A percentile compares a stretch with the other conserved stretches of the same genome.
Evolutionary conservation across 176 grass and related monocot genomes (phyloP).

Genomic region (Rhynchospora breviuscula): DNA sequence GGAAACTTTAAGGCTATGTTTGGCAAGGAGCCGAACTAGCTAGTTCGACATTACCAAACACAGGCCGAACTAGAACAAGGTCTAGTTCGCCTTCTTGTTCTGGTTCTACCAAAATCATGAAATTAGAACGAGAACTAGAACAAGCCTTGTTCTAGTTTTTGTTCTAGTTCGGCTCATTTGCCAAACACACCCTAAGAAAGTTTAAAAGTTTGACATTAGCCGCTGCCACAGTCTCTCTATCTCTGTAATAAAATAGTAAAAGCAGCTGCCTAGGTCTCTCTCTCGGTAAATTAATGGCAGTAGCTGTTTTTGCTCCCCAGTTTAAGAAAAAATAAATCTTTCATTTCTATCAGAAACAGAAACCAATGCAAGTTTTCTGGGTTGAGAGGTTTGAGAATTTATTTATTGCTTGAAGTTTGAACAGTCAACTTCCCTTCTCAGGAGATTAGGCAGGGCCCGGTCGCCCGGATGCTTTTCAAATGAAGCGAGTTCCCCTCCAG

Average conservation of each 20-base stretch:
- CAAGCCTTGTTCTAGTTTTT: too few relatives aligned
- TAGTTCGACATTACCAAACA: too few relatives aligned
- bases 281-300: background rate
- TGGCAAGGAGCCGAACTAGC: too few relatives aligned
- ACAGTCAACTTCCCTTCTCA: conserved; percentile 8
- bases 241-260: background rate
- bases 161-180: too few relatives aligned
- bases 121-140: too few relatives aligned
- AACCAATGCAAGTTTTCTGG: background rate
- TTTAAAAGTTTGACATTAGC: background rate
- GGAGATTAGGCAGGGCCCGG: background rate
- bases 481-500: background rate
- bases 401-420: conserved; percentile 10
- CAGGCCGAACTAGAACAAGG: too few relatives aligned
- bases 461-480: background rate
- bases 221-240: background rate
- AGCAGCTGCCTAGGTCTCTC: background rate
- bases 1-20: too few relatives aligned
- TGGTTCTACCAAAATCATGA: too few relatives aligned
- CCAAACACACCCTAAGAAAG: too few relatives aligned
- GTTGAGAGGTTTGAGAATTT: background rate
- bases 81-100: too few relatives aligned
- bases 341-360: background rate
- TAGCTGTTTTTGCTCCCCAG: background rate
- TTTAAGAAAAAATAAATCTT: background rate